Percentiles rank a stretch among this genome's conserved stretches.
Conservation (phyloP, 2,329 filamentous ascomycete genomes). For the Phialemonium atrogriseum region DNA sequence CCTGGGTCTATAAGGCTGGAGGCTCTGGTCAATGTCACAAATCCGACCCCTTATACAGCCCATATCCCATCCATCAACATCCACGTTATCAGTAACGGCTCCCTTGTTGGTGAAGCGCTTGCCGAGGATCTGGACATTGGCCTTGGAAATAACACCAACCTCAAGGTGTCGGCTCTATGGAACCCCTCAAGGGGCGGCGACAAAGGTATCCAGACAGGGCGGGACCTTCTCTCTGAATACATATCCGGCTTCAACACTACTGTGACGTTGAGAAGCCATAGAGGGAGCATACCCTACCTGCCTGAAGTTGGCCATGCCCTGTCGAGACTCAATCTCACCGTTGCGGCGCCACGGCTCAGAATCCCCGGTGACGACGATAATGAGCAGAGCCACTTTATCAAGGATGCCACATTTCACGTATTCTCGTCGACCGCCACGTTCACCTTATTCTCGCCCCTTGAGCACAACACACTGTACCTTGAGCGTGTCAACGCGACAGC, state of each 20-base stretch:
- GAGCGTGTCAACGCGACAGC: slow-evolving; percentile 78
- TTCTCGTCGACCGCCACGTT: slow-evolving; percentile 83
- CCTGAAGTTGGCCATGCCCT: slow-evolving; percentile 67
- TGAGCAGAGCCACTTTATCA: slow-evolving; percentile 61
- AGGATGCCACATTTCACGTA: slow-evolving; percentile 78
- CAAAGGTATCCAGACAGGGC: slow-evolving; percentile 53
- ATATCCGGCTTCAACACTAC: slow-evolving; percentile 82
- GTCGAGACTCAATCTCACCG: slow-evolving; percentile 60
- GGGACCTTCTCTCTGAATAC: slow-evolving; percentile 73
- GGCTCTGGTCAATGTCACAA: slow-evolving; percentile 74
- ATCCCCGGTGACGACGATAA: slow-evolving; percentile 42
- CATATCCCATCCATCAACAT: slow-evolving; percentile 73
- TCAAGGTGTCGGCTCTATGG: slow-evolving; percentile 65
- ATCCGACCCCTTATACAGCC: slow-evolving; percentile 82
- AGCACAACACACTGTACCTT: slow-evolving; percentile 64
- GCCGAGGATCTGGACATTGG: slow-evolving; percentile 54
- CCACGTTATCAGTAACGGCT: slow-evolving; percentile 64
- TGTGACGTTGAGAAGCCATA: slow-evolving; percentile 64
- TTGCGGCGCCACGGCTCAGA: slow-evolving; percentile 61
- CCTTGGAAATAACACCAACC: slow-evolving; percentile 63
- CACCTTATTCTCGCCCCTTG: slow-evolving; percentile 69
- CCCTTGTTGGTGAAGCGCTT: slow-evolving; percentile 66
- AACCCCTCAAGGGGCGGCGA: slow-evolving; percentile 59
- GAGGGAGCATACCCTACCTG: slow-evolving; percentile 62
- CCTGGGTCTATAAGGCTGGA: slow-evolving; percentile 61